Conservation (phyloP, 495 filamentous ascomycete species). For the Penicillium desertorum region DNA sequence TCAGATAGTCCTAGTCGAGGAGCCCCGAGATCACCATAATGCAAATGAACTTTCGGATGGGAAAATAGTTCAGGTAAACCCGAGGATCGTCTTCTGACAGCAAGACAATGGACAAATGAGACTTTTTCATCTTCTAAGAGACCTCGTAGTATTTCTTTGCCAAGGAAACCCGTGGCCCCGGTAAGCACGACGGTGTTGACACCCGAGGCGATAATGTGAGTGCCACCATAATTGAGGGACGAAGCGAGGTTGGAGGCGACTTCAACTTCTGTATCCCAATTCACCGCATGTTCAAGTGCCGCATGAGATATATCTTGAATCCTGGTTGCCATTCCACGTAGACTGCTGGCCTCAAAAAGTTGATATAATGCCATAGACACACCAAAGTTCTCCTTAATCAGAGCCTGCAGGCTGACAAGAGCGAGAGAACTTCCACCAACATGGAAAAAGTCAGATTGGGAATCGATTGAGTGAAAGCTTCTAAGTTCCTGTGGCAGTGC, state of each 20-base stretch:
- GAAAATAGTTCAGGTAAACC: constrained; percentile 17
- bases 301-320: constrained; percentile 6
- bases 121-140: constrained; percentile 27
- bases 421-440: constrained; percentile 41
- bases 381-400: constrained; percentile 26
- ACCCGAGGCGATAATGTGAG: background rate
- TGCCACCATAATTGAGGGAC: background rate
- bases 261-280: constrained; percentile 28
- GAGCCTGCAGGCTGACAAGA: constrained; percentile 32
- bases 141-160: constrained; percentile 26
- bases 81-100: constrained; percentile 19
- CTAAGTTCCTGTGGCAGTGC: constrained; percentile 20
- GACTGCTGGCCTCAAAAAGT: constrained; percentile 38
- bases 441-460: constrained; percentile 39
- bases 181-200: constrained; percentile 28
- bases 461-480: constrained; percentile 11
- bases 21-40: constrained; percentile 38
- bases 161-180: constrained; percentile 40
- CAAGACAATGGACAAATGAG: constrained; percentile 33
- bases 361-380: constrained; percentile 26
- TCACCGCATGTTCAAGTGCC: constrained; percentile 4
- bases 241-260: background rate
- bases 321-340: constrained; percentile 32
- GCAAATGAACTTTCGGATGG: constrained; percentile 31
- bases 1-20: constrained; percentile 39